Conservation (phyloP, 2,329 filamentous ascomycete species). For the Aspergillus sclerotialis region DNA sequence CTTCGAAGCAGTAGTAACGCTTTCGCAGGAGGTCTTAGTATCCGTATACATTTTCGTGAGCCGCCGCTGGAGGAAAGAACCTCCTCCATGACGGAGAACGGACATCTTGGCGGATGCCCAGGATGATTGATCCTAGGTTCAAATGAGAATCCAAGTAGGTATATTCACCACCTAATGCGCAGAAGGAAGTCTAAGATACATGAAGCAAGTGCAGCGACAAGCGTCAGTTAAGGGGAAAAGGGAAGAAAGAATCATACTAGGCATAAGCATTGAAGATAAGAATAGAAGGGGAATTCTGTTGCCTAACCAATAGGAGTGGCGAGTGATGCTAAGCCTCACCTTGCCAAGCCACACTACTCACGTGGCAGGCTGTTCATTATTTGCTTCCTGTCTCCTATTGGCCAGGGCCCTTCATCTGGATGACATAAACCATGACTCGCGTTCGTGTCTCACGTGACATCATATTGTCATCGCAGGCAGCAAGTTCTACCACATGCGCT, state of each 20-base stretch:
- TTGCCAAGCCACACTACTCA: conserved; percentile 19
- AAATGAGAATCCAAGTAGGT: not conserved
- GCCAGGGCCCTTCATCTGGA: no score
- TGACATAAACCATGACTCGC: no score
- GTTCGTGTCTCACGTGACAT: no score
- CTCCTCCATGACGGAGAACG: conserved; percentile 37
- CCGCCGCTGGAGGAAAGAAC: conserved; percentile 39
- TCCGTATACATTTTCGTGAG: conserved; percentile 58
- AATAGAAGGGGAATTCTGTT: conserved; percentile 33
- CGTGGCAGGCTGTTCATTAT: conserved; percentile 23
- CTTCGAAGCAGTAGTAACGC: conserved; percentile 44
- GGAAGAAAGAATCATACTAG: conserved; percentile 3
- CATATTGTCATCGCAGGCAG: conserved; percentile 4
- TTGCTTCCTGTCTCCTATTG: no score
- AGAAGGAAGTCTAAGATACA: conserved; percentile 8
- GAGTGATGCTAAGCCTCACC: conserved; percentile 19
- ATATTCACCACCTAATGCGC: not conserved
- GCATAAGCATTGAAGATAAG: conserved; percentile 16
- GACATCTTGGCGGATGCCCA: conserved; percentile 32
- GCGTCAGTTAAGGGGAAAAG: conserved; percentile 1
- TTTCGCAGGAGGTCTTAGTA: conserved; percentile 56
- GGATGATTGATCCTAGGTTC: conserved; percentile 9
- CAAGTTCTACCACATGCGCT: no score
- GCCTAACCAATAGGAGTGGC: conserved; percentile 35
- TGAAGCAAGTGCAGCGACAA: not conserved